Evolutionary conservation across 164 flowering plant species (phyloP), one percentile per base, ranked within the genome.

Genomic region (Dillenia suffruticosa): DNA sequence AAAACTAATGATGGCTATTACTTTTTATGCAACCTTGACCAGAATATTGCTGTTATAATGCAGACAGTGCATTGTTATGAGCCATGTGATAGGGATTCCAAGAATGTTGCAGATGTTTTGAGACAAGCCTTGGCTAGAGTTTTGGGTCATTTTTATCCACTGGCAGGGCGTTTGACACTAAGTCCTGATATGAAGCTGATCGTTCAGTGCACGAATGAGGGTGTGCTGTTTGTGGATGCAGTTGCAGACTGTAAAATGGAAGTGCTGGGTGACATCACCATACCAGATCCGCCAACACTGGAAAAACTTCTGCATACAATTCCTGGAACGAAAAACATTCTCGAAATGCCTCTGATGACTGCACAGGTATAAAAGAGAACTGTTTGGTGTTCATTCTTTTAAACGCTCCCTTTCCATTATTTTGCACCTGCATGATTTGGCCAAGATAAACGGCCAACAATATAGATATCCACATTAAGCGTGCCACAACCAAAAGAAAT

Each of bases 151-250:
- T 72, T 44, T 49, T 68, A 64, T 49, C 72, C 76, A 0, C 57
- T 73, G 1, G 72, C 76, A 2, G 72, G 76, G 54, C 15, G 52
- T 2, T 44, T 73, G 3, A 24, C 45, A 12, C 51, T 51, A 1
- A 22, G 57, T 19, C 54, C 69, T 1, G 72, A 61, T 40, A 72
- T 70, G 15, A 64, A 65, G 48, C 60, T 68, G 11, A 22, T 52
- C 3, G 70, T 73, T 2, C 32, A 63, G 44, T 73, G 76, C 56
- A 48, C 51, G 1, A 50, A 44, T 1, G 58, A 57, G 48, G 72
- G 69, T 9, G 76, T 58, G 10, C 47, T 44, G 0, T 68, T 73
- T 44, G 70, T 73, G 19, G 72, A 68, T 22, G 76, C 76, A 9
- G 64, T 12, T 2, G 69, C 76, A 6, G 62, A 68, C 22, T 59